Evolutionary conservation across 148 eudicot genomes (phyloP), one percentile per base, ranked within the genome.

Genomic region (Bassia scoparia): DNA sequence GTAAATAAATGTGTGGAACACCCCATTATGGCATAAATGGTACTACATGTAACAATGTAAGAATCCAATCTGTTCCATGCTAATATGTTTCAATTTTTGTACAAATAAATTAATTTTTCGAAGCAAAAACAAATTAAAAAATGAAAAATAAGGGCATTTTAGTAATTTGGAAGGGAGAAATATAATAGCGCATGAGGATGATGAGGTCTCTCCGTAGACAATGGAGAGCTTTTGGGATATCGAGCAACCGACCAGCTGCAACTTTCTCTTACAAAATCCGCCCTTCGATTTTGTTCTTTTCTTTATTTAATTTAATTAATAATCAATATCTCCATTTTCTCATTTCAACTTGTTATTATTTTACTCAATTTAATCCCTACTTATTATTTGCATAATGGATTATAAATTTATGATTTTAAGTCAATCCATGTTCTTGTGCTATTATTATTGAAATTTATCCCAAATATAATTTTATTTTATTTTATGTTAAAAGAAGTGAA

Each of bases 231-330:
- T 48, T 73, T 3, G 69, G 58, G 68, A 38, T 54, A 52, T 43
- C 54, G n/a, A 71, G 49, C 70, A 52, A 77, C 75, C 80, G 75
- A 77, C 70, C 80, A 77, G 46, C 68, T 68, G 24, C 55, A 53
- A 20, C 15, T 60, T 69, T 63, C 54, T 52, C 43, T 61, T 38
- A 53, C 69, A 77, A 15, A 69, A 70, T 70, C 75, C 55, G 56
- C 30, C 37, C 0, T 53, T 63, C 20, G 70, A 77, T 77, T 77
- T 69, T 77, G 64, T 77, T 77, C 79, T 21, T 62, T 73, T 53
- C 68, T 0, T 65, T n/a, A n/a, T n/a, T n/a, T n/a, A n/a, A n/a
- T n/a, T n/a, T n/a, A n/a, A n/a, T n/a, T n/a, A n/a, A n/a, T n/a
- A n/a, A n/a, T n/a, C n/a, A 64, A 33, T 4, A 24, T 26, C 26